A percentile compares a stretch with the other conserved stretches of the same genome.
These are phyloP conservation scores for Echria macrotheca DNA, from an alignment of 495 filamentous ascomycete species.

Conservation along the genomic window DNA sequence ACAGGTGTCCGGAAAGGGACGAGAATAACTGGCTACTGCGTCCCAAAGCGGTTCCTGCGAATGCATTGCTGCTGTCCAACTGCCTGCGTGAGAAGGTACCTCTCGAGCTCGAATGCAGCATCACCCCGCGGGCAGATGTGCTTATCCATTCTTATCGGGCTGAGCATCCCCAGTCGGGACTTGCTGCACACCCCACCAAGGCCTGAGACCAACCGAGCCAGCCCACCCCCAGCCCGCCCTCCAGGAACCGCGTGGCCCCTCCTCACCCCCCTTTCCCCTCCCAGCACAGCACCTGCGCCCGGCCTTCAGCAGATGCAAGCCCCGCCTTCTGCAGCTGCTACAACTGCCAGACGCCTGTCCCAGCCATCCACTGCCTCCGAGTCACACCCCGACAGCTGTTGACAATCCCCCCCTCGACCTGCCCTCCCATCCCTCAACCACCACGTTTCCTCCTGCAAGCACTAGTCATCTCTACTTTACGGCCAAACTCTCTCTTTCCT, in stretches of 20 bases:
- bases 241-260: slow-evolving; percentile 9
- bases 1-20: no score
- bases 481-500: not conserved
- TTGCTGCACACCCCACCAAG: no score
- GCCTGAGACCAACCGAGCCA: no score
- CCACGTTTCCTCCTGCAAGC: not conserved
- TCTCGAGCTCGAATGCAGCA: no score
- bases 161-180: no score
- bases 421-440: not conserved
- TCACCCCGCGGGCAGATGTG: no score
- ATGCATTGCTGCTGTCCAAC: no score
- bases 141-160: no score
- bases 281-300: not conserved
- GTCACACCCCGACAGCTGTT: slow-evolving; percentile 6
- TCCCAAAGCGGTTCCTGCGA: no score
- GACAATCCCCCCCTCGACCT: not conserved
- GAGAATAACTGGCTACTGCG: not conserved
- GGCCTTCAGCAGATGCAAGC: slow-evolving; percentile 1
- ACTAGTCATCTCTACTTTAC: not conserved
- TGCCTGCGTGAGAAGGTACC: no score
- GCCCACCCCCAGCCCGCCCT: no score
- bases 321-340: slow-evolving; percentile 4
- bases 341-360: not conserved
- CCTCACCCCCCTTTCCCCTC: slow-evolving; percentile 1
- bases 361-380: slow-evolving; percentile 8